Base-by-base conservation (phyloP, 2,329 filamentous ascomycete genomes). In the Diaporthe destruens region DNA sequence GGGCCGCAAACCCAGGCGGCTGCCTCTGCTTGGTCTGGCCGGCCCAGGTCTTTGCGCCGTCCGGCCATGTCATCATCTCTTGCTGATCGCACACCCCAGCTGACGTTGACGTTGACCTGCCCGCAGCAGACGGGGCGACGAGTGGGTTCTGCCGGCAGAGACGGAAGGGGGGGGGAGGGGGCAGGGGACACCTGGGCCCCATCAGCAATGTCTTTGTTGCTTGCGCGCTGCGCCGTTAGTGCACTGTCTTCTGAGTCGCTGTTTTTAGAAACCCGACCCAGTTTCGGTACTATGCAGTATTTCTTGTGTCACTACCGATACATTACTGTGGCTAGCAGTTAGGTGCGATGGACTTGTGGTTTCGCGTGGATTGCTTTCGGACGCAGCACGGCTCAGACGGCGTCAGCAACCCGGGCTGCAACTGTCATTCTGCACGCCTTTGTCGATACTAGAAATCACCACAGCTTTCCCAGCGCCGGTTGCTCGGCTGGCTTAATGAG, bases 211-310 rank as follows among this genome's bases (percentile, higher is more conserved):
- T 39, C 32, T 25, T 18, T 39, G 61, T 53, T 12, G 47, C 7
- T 66, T 32, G 61, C 47, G n/a, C 3, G 61, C 61, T 29, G 51
- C 51, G 44, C n/a, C 53, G 61, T 66, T 66, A 53, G 47, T 53
- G 47, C 61, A 66, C 61, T 66, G 47, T 53, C 61, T 3, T 51
- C n/a, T 18, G 20, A 53, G 67, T 23, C 51, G 18, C 67, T 59
- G 42, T 69, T 69, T 69, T 69, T 69, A 69, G 67, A 69, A 69
- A 59, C 32, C 25, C 20, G 42, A 39, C 18, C 29, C 67, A 55
- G 54, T 25, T 39, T 36, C 66, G 16, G 54, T n/a, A n/a, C n/a
- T n/a, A n/a, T n/a, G n/a, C n/a, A n/a, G n/a, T 34, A 34, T 44
- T 34, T 47, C 12, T 25, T 51, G 61, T 32, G 29, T 51, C 29